phyloP scores from a whole-genome alignment of 1,284 basidiomycete species.

The Ustilago trichophora region DNA sequence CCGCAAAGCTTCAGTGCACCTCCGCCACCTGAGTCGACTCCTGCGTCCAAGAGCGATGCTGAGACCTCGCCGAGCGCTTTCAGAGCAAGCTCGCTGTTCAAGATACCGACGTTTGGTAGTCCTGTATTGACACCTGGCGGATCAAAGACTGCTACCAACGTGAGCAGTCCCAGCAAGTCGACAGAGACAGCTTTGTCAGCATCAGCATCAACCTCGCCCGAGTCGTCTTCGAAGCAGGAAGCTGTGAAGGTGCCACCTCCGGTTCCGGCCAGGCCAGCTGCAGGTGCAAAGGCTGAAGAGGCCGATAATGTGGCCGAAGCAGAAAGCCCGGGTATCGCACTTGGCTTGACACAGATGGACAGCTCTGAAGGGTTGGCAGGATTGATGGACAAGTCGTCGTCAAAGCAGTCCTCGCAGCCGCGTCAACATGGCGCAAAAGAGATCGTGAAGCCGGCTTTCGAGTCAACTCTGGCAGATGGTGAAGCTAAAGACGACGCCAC shows the following conservation, averaged over 20 bases:
- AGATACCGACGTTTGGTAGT: slow-evolving; percentile 40
- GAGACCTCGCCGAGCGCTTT: slow-evolving; percentile 31
- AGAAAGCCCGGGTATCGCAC: not conserved
- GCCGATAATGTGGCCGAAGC: not conserved
- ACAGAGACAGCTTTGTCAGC: not conserved
- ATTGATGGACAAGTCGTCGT: not conserved
- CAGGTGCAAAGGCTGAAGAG: not conserved
- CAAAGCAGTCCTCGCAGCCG: not conserved
- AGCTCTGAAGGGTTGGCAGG: not conserved
- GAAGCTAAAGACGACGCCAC: not conserved
- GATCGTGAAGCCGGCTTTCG: not conserved
- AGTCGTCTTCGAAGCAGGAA: slow-evolving; percentile 1
- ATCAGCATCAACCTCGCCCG: not conserved
- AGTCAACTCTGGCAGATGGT: not conserved
- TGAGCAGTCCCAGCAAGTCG: not conserved
- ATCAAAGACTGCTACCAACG: not conserved
- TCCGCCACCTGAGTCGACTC: slow-evolving; percentile 4
- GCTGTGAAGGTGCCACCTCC: slow-evolving; percentile 2
- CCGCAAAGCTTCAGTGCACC: slow-evolving; percentile 58
- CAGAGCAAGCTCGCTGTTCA: slow-evolving; percentile 37
- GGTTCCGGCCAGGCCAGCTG: slow-evolving; percentile 3
- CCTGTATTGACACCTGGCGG: slow-evolving; percentile 7
- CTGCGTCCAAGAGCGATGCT: slow-evolving; percentile 4
- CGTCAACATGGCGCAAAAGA: no score
- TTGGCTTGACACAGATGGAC: slow-evolving; percentile 23